A percentile compares a stretch with the other conserved stretches of the same genome.
Evolutionary conservation across 1,284 basidiomycete species (phyloP).

Genomic region (Gymnopus androsaceus): DNA sequence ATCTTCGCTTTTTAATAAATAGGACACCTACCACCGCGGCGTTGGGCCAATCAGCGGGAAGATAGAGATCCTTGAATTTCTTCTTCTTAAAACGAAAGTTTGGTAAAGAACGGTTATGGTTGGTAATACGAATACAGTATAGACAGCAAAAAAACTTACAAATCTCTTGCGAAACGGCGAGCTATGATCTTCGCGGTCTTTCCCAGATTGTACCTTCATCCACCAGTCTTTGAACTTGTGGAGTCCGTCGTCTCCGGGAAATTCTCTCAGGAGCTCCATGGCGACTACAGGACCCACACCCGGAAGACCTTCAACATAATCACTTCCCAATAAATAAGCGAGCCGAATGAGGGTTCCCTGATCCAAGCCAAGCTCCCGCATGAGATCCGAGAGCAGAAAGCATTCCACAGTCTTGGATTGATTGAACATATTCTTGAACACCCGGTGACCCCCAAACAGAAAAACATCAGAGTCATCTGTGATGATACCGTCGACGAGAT

Average conservation of each 20-base stretch:
- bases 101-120: no score
- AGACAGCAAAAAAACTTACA: slow-evolving; percentile 50
- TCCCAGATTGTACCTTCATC: slow-evolving; percentile 89
- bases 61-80: slow-evolving; percentile 82
- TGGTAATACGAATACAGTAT: background rate
- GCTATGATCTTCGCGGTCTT: slow-evolving; percentile 69
- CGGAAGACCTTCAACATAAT: slow-evolving; percentile 95
- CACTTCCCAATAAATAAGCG: slow-evolving; percentile 93
- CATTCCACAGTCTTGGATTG: slow-evolving; percentile 98
- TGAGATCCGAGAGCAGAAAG: slow-evolving; percentile 84
- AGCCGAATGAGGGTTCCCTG: slow-evolving; percentile 86
- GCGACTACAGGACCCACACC: slow-evolving; percentile 96
- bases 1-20: background rate
- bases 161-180: slow-evolving; percentile 83
- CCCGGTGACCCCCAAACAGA: slow-evolving; percentile 90
- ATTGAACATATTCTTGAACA: slow-evolving; percentile 99
- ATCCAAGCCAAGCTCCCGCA: slow-evolving; percentile 87
- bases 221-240: slow-evolving; percentile 94
- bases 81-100: slow-evolving; percentile 79
- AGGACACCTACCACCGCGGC: slow-evolving; percentile 75
- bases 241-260: slow-evolving; percentile 83
- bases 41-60: slow-evolving; percentile 89
- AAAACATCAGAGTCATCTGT: slow-evolving; percentile 99
- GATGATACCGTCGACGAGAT: slow-evolving; percentile 95
- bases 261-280: slow-evolving; percentile 92